phyloP scores from a whole-genome alignment of 768 basidiomycete genomes.

The Leccinellum rugosiceps region DNA sequence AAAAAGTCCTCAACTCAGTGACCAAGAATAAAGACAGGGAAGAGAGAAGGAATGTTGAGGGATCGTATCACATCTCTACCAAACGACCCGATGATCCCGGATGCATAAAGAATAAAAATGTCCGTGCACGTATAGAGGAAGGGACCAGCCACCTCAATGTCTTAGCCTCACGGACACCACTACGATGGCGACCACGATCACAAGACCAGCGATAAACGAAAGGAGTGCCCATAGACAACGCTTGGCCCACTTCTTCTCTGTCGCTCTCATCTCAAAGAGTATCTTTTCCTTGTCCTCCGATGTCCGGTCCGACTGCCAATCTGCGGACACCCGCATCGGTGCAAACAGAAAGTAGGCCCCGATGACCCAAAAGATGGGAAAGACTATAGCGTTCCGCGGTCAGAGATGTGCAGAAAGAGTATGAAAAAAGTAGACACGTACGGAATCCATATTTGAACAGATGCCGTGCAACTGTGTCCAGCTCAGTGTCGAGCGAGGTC shows the following conservation, averaged over 20 bases:
- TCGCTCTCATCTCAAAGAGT: conserved; percentile 43
- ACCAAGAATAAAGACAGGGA: background rate
- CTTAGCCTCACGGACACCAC: conserved; percentile 10
- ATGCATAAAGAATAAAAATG: background rate
- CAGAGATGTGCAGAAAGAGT: background rate
- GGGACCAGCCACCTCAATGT: conserved; percentile 19
- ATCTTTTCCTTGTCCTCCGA: conserved; percentile 46
- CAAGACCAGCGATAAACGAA: conserved; percentile 40
- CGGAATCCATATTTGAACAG: conserved; percentile 64
- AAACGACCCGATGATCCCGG: background rate
- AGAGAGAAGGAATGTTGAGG: conserved; percentile 10
- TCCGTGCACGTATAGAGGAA: background rate
- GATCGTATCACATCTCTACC: background rate
- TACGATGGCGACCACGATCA: conserved; percentile 24
- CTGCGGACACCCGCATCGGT: conserved; percentile 46
- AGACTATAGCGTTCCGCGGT: conserved; percentile 36
- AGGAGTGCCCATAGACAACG: conserved; percentile 54
- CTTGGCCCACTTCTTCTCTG: conserved; percentile 55
- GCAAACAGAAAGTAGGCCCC: conserved; percentile 54
- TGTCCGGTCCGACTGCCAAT: conserved; percentile 58
- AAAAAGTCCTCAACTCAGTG: background rate
- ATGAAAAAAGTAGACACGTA: conserved; percentile 30
- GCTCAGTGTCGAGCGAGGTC: conserved; percentile 37
- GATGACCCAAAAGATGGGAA: conserved; percentile 60
- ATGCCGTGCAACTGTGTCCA: conserved; percentile 54